phyloP scores from a whole-genome alignment of 495 filamentous ascomycete genomes.

The Penicillium chermesinum region DNA sequence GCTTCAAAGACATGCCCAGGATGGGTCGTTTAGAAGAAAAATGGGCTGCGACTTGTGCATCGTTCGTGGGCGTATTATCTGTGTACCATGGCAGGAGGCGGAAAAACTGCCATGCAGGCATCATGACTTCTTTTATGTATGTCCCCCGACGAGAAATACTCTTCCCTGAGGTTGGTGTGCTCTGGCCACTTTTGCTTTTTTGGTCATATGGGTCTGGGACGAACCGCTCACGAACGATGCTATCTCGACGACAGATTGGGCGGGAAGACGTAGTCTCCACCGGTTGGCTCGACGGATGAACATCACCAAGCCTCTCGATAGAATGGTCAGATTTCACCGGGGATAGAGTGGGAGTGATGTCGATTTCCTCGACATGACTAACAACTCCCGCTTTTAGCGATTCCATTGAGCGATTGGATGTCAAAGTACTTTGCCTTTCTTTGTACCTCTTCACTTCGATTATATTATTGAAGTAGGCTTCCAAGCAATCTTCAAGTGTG shows the following conservation, averaged over 20 bases:
- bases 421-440: slow-evolving; percentile 54
- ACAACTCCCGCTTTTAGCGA: slow-evolving; percentile 43
- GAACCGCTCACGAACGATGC: slow-evolving; percentile 59
- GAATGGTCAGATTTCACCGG: slow-evolving; percentile 23
- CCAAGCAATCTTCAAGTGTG: slow-evolving; percentile 83
- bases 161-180: slow-evolving; percentile 8
- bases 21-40: slow-evolving; percentile 73
- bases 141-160: slow-evolving; percentile 34
- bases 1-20: slow-evolving; percentile 85
- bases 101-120: slow-evolving; percentile 98
- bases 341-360: slow-evolving; percentile 36
- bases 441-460: slow-evolving; percentile 86
- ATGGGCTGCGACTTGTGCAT: slow-evolving; percentile 67
- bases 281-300: slow-evolving; percentile 26
- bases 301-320: slow-evolving; percentile 26
- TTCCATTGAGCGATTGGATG: slow-evolving; percentile 48
- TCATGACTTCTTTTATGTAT: slow-evolving; percentile 77
- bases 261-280: slow-evolving; percentile 17
- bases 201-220: slow-evolving; percentile 40
- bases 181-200: slow-evolving; percentile 30
- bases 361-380: slow-evolving; percentile 59
- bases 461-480: slow-evolving; percentile 89
- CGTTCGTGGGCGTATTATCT: slow-evolving; percentile 64
- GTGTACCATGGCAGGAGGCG: slow-evolving; percentile 72
- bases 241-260: slow-evolving; percentile 44